These are phyloP conservation scores for Lachancea quebecensis DNA, from an alignment of 805 yeast species.

Conservation along the genomic window DNA sequence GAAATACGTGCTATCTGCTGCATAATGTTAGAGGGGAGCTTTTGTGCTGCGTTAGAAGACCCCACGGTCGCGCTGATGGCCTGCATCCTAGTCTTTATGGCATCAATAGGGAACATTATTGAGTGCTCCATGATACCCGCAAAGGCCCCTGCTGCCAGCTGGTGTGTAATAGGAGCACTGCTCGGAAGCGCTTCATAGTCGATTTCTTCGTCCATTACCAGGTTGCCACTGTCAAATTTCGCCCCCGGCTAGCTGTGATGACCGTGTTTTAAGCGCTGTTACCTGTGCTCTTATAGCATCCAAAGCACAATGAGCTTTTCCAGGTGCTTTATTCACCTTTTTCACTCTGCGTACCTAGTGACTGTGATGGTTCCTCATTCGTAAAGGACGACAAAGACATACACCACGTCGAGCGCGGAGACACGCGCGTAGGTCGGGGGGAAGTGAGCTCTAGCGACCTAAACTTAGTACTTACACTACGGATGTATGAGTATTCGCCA, in stretches of 20 bases:
- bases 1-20: slow-evolving; percentile 66
- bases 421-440: too few species aligned
- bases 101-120: slow-evolving; percentile 93
- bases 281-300: background rate
- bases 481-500: background rate
- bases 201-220: slow-evolving; percentile 38
- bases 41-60: slow-evolving; percentile 10
- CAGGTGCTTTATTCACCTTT: background rate
- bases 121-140: slow-evolving; percentile 99
- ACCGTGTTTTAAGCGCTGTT: background rate
- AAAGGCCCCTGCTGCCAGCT: slow-evolving; percentile 88
- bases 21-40: slow-evolving; percentile 36
- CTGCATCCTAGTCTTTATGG: slow-evolving; percentile 95
- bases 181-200: slow-evolving; percentile 93
- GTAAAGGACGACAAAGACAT: too few species aligned
- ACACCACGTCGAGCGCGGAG: too few species aligned
- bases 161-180: slow-evolving; percentile 74
- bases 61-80: slow-evolving; percentile 28
- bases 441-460: too few species aligned
- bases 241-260: background rate
- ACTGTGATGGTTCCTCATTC: background rate
- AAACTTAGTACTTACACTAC: too few species aligned
- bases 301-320: background rate
- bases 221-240: background rate
- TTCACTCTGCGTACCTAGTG: background rate